phyloP scores from a whole-genome alignment of 2,329 filamentous ascomycete species.

The Penicillium oxalicum region DNA sequence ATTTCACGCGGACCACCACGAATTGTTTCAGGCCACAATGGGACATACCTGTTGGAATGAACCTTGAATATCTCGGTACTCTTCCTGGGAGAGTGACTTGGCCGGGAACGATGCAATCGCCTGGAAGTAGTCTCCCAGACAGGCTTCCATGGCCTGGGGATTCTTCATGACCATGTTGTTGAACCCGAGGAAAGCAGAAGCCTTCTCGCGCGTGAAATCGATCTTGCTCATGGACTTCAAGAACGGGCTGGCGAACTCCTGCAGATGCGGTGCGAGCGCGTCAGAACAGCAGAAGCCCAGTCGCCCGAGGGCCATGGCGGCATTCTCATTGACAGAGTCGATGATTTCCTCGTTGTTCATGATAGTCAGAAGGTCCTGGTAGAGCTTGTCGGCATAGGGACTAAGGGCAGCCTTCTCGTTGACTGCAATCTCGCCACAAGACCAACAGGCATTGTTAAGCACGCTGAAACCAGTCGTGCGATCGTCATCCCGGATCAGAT shows the following conservation, averaged over 20 bases:
- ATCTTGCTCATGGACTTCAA: conserved; percentile 75
- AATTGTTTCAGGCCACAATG: not conserved
- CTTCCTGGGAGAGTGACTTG: conserved; percentile 58
- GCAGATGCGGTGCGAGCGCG: conserved; percentile 69
- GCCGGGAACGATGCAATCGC: conserved; percentile 67
- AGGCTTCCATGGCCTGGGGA: conserved; percentile 85
- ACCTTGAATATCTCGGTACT: conserved; percentile 55
- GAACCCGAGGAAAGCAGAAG: conserved; percentile 87
- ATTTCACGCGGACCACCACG: too few species aligned
- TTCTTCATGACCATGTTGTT: conserved; percentile 77
- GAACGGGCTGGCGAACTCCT: conserved; percentile 75
- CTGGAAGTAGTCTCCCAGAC: conserved; percentile 72
- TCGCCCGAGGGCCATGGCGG: conserved; percentile 83
- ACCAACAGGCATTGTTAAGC: conserved; percentile 98
- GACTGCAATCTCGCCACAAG: conserved; percentile 83
- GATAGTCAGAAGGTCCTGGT: conserved; percentile 72
- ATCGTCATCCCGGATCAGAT: conserved; percentile 68
- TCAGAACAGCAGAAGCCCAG: conserved; percentile 75
- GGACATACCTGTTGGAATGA: conserved; percentile 68
- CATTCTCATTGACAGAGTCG: conserved; percentile 83
- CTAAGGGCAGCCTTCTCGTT: conserved; percentile 66
- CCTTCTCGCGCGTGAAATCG: conserved; percentile 87
- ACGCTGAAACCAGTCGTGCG: conserved; percentile 83
- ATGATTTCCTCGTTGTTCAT: conserved; percentile 80
- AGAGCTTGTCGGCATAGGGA: conserved; percentile 69